Evolutionary conservation across 75 land plant genomes (phyloP).

Genomic region (Isoetes taiwanensis): DNA sequence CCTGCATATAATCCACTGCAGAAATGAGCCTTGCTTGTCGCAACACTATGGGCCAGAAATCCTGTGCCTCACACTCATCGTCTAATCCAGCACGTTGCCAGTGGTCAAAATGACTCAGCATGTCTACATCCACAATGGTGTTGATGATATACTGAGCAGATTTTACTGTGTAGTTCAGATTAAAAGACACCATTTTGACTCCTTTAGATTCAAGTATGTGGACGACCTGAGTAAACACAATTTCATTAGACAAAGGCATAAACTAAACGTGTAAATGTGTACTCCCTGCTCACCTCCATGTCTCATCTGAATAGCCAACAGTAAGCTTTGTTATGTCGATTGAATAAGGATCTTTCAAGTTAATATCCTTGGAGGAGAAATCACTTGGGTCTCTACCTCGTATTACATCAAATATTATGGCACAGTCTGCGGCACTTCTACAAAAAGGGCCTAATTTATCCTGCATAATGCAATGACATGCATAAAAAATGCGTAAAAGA

Average conservation of each 20-base stretch:
- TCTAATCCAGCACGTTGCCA: slow-evolving; percentile 67
- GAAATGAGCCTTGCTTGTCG: slow-evolving; percentile 63
- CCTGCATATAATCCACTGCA: slow-evolving; percentile 81
- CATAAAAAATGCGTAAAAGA: not conserved
- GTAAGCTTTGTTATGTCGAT: slow-evolving; percentile 62
- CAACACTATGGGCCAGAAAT: slow-evolving; percentile 68
- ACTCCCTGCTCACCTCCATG: no score
- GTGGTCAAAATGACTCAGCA: slow-evolving; percentile 70
- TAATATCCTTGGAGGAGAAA: slow-evolving; percentile 39
- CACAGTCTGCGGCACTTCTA: slow-evolving; percentile 55
- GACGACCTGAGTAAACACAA: slow-evolving; percentile 39
- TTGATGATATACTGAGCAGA: slow-evolving; percentile 55
- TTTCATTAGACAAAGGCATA: no score
- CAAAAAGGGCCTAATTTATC: slow-evolving; percentile 78
- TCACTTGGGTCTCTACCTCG: slow-evolving; percentile 73
- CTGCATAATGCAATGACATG: slow-evolving; percentile 29
- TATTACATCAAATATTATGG: slow-evolving; percentile 56
- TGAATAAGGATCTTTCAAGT: slow-evolving; percentile 54
- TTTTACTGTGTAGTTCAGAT: slow-evolving; percentile 46
- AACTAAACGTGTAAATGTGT: no score
- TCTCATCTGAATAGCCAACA: slow-evolving; percentile 70
- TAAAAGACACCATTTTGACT: slow-evolving; percentile 53
- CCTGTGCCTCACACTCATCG: slow-evolving; percentile 65
- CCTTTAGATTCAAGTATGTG: slow-evolving; percentile 37
- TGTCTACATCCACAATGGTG: slow-evolving; percentile 73